Percentiles rank a stretch among this genome's conserved stretches.
phyloP scores from a whole-genome alignment of 352 stramenopile genomes.

The Albugo candida region DNA sequence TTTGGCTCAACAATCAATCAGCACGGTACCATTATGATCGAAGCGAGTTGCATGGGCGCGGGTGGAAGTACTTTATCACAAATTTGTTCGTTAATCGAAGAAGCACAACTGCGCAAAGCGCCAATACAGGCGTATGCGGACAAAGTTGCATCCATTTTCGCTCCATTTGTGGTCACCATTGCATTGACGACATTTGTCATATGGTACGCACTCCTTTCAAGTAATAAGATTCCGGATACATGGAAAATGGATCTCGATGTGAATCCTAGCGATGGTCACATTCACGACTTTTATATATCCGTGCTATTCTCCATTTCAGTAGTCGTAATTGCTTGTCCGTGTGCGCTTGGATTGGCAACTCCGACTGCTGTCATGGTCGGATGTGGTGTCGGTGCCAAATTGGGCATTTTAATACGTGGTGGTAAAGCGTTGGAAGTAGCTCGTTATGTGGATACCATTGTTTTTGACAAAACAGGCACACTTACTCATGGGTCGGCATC shows the following conservation, averaged over 20 bases:
- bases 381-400: conserved; percentile 73
- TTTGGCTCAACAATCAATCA: conserved; percentile 53
- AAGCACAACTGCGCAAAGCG: conserved; percentile 12
- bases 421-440: conserved; percentile 59
- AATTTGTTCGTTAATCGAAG: conserved; percentile 13
- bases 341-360: conserved; percentile 61
- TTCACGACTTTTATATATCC: conserved; percentile 11
- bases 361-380: conserved; percentile 80
- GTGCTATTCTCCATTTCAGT: conserved; percentile 15
- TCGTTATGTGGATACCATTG: conserved; percentile 15
- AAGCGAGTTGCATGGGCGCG: conserved; percentile 14
- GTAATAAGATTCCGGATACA: conserved; percentile 20
- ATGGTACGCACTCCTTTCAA: conserved; percentile 10
- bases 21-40: conserved; percentile 5
- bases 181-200: conserved; percentile 10
- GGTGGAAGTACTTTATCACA: conserved; percentile 53
- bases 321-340: conserved; percentile 43
- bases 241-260: conserved; percentile 5
- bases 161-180: conserved; percentile 30
- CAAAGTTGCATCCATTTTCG: conserved; percentile 38
- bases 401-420: conserved; percentile 86
- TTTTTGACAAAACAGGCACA: conserved; percentile 17
- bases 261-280: neutral
- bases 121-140: conserved; percentile 33
- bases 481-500: conserved; percentile 33